Evolutionary conservation across 2,329 filamentous ascomycete species (phyloP).

Genomic region (Alternaria triticimaculans): DNA sequence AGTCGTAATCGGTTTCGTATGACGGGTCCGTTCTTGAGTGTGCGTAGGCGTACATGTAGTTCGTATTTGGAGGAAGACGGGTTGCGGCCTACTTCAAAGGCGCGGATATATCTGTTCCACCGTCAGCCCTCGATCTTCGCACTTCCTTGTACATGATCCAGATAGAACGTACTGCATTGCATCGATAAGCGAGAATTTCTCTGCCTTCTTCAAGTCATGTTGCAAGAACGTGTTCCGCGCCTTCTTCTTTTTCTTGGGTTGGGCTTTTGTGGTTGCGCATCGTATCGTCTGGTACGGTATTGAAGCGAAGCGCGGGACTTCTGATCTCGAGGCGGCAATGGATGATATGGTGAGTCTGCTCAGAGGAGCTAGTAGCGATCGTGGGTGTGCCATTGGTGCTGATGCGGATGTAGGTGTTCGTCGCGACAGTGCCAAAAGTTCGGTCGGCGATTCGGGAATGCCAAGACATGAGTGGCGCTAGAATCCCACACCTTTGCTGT

Average conservation of each 20-base stretch:
- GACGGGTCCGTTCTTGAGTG: conserved; percentile 83
- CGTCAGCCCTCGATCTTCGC: not conserved
- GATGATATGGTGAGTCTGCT: conserved; percentile 36
- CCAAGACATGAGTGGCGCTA: conserved; percentile 22
- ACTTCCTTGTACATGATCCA: not conserved
- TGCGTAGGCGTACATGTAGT: conserved; percentile 80
- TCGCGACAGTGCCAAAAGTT: conserved; percentile 31
- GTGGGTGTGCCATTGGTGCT: conserved; percentile 44
- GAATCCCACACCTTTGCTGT: not conserved
- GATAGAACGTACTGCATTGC: conserved; percentile 76
- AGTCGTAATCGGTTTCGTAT: conserved; percentile 87
- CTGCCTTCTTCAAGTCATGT: conserved; percentile 67
- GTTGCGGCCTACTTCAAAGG: conserved; percentile 85
- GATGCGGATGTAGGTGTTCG: conserved; percentile 5
- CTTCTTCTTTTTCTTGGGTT: conserved; percentile 62
- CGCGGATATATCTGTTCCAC: conserved; percentile 78
- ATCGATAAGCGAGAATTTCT: conserved; percentile 84
- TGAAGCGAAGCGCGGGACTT: conserved; percentile 31
- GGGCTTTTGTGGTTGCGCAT: conserved; percentile 49
- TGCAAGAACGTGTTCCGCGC: conserved; percentile 69
- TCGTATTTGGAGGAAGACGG: conserved; percentile 85
- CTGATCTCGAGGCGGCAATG: conserved; percentile 24
- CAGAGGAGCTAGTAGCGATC: conserved; percentile 42
- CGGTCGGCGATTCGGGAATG: conserved; percentile 31
- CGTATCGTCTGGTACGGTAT: conserved; percentile 49